These are phyloP conservation scores for Mycena rebaudengoi DNA, from an alignment of 768 basidiomycete species.

Conservation along the genomic window DNA sequence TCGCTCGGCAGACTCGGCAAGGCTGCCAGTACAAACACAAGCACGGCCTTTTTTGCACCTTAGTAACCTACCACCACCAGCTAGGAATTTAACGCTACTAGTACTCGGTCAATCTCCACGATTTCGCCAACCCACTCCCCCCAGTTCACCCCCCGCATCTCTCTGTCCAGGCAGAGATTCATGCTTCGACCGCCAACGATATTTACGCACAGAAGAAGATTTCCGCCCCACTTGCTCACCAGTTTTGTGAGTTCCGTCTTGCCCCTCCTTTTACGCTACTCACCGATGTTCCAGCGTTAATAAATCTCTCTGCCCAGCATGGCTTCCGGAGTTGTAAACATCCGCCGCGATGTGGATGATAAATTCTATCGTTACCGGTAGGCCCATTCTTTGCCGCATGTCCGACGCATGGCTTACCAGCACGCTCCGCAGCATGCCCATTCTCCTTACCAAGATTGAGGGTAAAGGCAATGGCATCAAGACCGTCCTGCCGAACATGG, in stretches of 20 bases:
- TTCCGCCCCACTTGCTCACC: constrained; percentile 56
- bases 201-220: constrained; percentile 69
- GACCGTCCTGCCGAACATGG: constrained; percentile 98
- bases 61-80: constrained; percentile 3
- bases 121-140: constrained; percentile 68
- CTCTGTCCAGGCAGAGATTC: constrained; percentile 84
- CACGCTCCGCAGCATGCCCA: constrained; percentile 77
- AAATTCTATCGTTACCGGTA: constrained; percentile 95
- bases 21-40: no score
- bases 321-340: constrained; percentile 90
- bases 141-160: constrained; percentile 52
- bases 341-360: constrained; percentile 96
- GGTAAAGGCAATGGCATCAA: constrained; percentile 99
- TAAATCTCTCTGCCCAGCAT: constrained; percentile 68
- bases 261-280: neutral
- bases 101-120: constrained; percentile 52
- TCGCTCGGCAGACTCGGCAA: no score
- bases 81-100: neutral
- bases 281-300: constrained; percentile 60
- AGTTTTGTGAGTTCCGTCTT: constrained; percentile 54
- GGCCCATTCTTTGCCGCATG: constrained; percentile 30
- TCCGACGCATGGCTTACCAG: constrained; percentile 16
- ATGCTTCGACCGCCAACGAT: constrained; percentile 92
- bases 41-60: neutral
- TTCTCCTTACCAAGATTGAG: constrained; percentile 95